Evolutionary conservation across 495 filamentous ascomycete species (phyloP), one percentile per base, ranked within the genome.

Genomic region (Podospora conica): DNA sequence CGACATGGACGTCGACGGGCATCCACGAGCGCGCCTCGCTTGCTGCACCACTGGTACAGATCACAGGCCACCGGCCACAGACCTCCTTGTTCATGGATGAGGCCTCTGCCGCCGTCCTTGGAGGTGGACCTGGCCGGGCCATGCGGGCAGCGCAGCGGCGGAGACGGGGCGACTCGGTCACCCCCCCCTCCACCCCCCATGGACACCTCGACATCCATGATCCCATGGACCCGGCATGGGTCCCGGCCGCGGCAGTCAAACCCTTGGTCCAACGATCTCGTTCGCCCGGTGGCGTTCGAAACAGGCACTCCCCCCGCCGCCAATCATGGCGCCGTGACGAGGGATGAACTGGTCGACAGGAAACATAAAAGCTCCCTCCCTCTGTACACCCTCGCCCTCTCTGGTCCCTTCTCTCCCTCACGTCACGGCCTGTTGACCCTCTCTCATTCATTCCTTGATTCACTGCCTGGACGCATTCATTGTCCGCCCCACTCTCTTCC

Each of bases 311-410:
- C 28, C 53, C 60, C 55, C 53, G 3, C 60, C 56, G 55, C 73
- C 73, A 75, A 71, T 75, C 71, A 61, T 63, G 58, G 18, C 9
- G 25, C n/a, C 11, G 54, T 3, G 62, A 64, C 21, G 31, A 53
- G 64, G 67, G 61, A 70, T 24, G 65, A 66, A 58, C 62, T 11
- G 29, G 53, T 57, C 28, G 62, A 68, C 53, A 31, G 65, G 71
- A 75, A 75, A 73, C 73, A 75, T 73, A 75, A 73, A 71, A 68
- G 55, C 53, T 56, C 65, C 48, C 60, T 67, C 65, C 59, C 66
- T 55, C 63, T 61, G 56, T 65, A 56, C 57, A 21, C 22, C n/a
- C 10, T 48, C 55, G 15, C 6, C 5, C 15, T n/a, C 4, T 48
- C 40, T n/a, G 3, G 20, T 54, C 63, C 18, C 69, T 67, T 63